These are phyloP conservation scores for Trichoderma sp. DNA, from an alignment of 2,329 filamentous ascomycete genomes.

Conservation along the genomic window DNA sequence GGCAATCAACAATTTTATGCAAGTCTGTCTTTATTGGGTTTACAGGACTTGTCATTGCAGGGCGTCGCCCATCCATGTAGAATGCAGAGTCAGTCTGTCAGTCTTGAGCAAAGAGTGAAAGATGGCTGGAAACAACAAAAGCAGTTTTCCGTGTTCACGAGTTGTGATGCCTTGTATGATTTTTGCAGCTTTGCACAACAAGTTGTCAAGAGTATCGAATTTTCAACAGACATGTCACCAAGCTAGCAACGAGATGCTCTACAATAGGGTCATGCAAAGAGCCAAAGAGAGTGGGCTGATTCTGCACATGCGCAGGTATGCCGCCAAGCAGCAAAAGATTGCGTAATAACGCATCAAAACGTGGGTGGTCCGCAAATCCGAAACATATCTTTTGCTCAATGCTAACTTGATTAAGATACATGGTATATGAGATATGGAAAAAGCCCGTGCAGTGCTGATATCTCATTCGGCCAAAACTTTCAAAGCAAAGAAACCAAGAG, in stretches of 20 bases:
- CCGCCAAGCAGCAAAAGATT: background rate
- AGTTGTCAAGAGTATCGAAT: background rate
- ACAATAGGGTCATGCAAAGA: background rate
- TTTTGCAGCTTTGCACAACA: background rate
- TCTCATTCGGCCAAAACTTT: background rate
- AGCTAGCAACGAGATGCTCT: background rate
- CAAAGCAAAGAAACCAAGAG: background rate
- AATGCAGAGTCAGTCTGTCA: background rate
- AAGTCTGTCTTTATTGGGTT: background rate
- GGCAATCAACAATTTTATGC: background rate
- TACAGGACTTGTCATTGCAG: background rate
- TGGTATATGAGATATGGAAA: background rate
- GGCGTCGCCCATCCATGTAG: background rate
- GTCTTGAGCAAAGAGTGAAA: background rate
- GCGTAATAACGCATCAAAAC: background rate
- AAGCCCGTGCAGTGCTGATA: background rate
- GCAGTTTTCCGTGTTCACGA: too few species aligned
- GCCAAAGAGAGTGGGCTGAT: background rate
- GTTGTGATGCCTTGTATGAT: background rate
- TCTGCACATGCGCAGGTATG: background rate
- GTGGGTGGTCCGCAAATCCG: background rate
- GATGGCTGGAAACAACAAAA: background rate
- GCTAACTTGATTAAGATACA: background rate
- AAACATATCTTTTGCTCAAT: background rate
- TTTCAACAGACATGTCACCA: background rate